phyloP scores from a whole-genome alignment of 371 early-diverging fungal genomes.

The Actinomucor elegans region DNA sequence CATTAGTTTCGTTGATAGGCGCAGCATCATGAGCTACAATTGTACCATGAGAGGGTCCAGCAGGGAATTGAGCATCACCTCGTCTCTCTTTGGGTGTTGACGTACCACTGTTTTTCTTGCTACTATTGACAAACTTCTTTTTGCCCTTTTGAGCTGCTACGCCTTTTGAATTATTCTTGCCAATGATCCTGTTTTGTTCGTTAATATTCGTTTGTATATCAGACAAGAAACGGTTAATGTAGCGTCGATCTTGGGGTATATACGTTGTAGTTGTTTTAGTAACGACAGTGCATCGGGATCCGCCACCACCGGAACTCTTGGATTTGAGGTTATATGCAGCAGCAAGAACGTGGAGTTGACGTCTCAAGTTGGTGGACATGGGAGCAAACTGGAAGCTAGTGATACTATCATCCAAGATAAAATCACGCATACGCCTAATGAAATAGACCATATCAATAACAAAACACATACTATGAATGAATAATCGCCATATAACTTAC shows the following conservation, averaged over 20 bases:
- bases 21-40: constrained; percentile 70
- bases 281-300: constrained; percentile 29
- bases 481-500: constrained; percentile 3
- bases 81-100: constrained; percentile 7
- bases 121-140: constrained; percentile 7
- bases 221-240: constrained; percentile 42
- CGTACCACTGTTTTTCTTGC: neutral
- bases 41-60: constrained; percentile 46
- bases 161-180: constrained; percentile 7
- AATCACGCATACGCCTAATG: constrained; percentile 37
- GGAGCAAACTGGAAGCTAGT: constrained; percentile 50
- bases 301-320: constrained; percentile 49
- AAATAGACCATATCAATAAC: neutral
- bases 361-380: constrained; percentile 51
- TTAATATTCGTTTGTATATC: constrained; percentile 35
- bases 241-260: constrained; percentile 50
- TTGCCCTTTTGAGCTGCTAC: neutral
- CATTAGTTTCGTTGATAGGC: constrained; percentile 65
- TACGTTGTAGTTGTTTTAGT: constrained; percentile 53
- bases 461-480: neutral
- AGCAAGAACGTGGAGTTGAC: constrained; percentile 54
- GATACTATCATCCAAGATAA: constrained; percentile 37
- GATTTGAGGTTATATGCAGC: constrained; percentile 53
- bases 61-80: constrained; percentile 1
- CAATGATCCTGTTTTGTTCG: constrained; percentile 18